These are phyloP conservation scores for Beauveria australis DNA, from an alignment of 2,329 filamentous ascomycete species.

Conservation along the genomic window DNA sequence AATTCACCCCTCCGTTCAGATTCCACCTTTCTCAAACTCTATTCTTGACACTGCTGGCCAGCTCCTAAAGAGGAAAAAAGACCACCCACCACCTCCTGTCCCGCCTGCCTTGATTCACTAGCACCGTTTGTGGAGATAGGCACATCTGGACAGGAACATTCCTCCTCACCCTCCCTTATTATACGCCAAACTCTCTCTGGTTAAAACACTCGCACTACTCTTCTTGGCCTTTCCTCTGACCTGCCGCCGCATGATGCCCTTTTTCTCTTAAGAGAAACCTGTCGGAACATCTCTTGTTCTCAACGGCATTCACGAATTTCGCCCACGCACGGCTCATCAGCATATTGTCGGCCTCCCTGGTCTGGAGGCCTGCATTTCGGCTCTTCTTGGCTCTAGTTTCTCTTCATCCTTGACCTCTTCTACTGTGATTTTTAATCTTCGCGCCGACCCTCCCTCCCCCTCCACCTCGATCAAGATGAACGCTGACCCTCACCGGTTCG, in stretches of 20 bases:
- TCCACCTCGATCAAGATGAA: slow-evolving; percentile 15
- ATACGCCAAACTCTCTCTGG: neutral
- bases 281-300: neutral
- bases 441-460: neutral
- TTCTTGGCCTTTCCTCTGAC: neutral
- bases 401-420: slow-evolving; percentile 2
- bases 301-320: neutral
- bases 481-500: slow-evolving; percentile 23
- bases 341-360: slow-evolving; percentile 2
- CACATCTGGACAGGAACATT: neutral
- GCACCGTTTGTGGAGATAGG: slow-evolving; percentile 12
- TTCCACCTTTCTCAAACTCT: neutral
- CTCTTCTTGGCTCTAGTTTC: neutral
- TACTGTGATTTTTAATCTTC: slow-evolving; percentile 4
- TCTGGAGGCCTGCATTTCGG: slow-evolving; percentile 5
- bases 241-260: slow-evolving; percentile 2
- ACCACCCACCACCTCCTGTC: neutral
- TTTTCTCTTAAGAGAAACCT: neutral
- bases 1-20: neutral
- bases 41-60: neutral
- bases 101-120: slow-evolving; percentile 13
- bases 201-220: neutral
- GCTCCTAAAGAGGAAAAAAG: slow-evolving; percentile 4
- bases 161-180: neutral
- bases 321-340: slow-evolving; percentile 1